phyloP scores from a whole-genome alignment of 2,329 filamentous ascomycete genomes.

The Phialemoniopsis sp. region DNA sequence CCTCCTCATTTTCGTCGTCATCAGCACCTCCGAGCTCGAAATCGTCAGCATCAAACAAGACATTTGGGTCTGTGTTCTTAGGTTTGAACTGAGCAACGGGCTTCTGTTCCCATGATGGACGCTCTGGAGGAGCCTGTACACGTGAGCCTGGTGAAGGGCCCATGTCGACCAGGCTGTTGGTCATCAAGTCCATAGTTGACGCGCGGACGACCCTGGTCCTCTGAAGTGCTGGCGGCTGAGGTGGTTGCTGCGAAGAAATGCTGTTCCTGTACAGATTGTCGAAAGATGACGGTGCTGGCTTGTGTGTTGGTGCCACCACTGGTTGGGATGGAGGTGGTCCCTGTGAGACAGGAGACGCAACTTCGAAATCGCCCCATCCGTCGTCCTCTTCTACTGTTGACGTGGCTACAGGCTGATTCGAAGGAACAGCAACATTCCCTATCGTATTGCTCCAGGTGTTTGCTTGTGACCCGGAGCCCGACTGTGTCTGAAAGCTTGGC shows the following conservation, averaged over 20 bases:
- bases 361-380: slow-evolving; percentile 66
- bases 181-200: slow-evolving; percentile 48
- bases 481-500: slow-evolving; percentile 20
- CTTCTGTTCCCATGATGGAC: slow-evolving; percentile 12
- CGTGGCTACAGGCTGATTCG: slow-evolving; percentile 8
- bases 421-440: slow-evolving; percentile 4
- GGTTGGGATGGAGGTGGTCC: too few species aligned
- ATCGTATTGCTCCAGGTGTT: too few species aligned
- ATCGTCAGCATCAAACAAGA: slow-evolving; percentile 64
- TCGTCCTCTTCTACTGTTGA: slow-evolving; percentile 50
- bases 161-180: slow-evolving; percentile 45
- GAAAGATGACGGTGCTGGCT: too few species aligned
- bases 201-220: slow-evolving; percentile 35
- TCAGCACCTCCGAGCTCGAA: slow-evolving; percentile 33
- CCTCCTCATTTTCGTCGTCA: slow-evolving; percentile 19
- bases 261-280: too few species aligned
- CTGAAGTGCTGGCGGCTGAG: slow-evolving; percentile 12
- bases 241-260: background rate
- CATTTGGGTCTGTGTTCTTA: slow-evolving; percentile 38
- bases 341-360: slow-evolving; percentile 32
- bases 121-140: slow-evolving; percentile 10
- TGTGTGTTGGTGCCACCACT: too few species aligned
- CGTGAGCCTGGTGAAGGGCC: slow-evolving; percentile 11
- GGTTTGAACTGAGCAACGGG: slow-evolving; percentile 11
- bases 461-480: background rate